Percentiles rank a stretch among this genome's conserved stretches.
These are phyloP conservation scores for Thalassia testudinum DNA, from an alignment of 116 monocot genomes.

Conservation along the genomic window DNA sequence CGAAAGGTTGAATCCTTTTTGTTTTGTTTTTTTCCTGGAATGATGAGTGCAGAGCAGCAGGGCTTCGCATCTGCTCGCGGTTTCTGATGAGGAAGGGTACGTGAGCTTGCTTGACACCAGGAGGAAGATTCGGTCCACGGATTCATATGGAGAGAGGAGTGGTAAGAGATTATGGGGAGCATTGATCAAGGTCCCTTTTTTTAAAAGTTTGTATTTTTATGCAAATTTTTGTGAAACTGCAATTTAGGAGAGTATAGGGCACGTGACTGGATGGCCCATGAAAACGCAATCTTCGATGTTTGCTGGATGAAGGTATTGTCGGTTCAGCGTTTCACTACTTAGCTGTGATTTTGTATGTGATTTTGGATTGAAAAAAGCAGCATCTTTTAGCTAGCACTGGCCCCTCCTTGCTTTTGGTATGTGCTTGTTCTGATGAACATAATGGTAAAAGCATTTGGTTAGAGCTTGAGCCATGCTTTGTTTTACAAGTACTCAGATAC, in stretches of 20 bases:
- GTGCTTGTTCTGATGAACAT: too few relatives aligned
- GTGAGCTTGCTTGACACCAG: constrained; percentile 70
- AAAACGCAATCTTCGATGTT: constrained; percentile 83
- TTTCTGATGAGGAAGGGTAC: constrained; percentile 95
- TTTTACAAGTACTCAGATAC: too few relatives aligned
- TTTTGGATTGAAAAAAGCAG: background rate
- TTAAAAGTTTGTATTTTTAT: background rate
- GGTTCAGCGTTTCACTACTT: background rate
- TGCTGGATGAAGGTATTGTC: constrained; percentile 79
- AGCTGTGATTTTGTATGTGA: background rate
- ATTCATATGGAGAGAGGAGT: constrained; percentile 34
- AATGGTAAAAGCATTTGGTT: too few relatives aligned
- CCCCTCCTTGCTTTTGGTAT: too few relatives aligned
- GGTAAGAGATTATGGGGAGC: constrained; percentile 39
- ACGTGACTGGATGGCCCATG: constrained; percentile 78
- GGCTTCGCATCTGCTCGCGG: constrained; percentile 51
- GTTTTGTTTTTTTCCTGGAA: background rate
- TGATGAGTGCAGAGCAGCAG: constrained; percentile 7
- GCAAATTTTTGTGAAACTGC: background rate
- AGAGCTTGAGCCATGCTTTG: too few relatives aligned
- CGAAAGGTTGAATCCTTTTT: background rate
- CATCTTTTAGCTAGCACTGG: too few relatives aligned
- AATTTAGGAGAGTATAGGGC: constrained; percentile 41
- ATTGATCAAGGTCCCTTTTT: constrained; percentile 21
- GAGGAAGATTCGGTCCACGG: constrained; percentile 12